Evolutionary conservation across 768 basidiomycete species (phyloP), one percentile per base, ranked within the genome.

Genomic region (Tricholoma sp.): DNA sequence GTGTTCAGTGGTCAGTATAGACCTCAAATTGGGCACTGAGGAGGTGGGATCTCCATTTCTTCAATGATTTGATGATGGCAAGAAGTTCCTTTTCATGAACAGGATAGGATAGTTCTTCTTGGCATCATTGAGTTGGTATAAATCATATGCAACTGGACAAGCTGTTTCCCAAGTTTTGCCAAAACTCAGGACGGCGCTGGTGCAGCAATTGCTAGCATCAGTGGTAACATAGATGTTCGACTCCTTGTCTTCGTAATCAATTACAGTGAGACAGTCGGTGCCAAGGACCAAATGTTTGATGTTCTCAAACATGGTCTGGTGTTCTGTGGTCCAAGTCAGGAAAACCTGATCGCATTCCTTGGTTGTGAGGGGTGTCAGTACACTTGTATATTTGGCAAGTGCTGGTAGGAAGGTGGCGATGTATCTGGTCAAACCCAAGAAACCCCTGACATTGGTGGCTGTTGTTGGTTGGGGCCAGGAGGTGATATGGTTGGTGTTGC

Each of bases 351-450:
- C 34, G 37, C 31, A 32, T 35, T n/a, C 52, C 16, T 52, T 21
- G 7, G 19, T 27, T 27, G 24, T 27, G 24, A 27, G 24, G 24
- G 24, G 24, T 2, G 24, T 27, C 24, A 27, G 5, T 34, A 9
- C 24, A 72, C 41, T 19, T 43, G 70, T 72, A 45, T 71, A 62
- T 35, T 69, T 61, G 0, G 71, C 67, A 0, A 75, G 61, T 0
- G 49, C 51, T 0, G 73, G n/a, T n/a, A n/a, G n/a, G n/a, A n/a
- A n/a, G n/a, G n/a, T n/a, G n/a, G n/a, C n/a, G n/a, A n/a, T n/a
- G 73, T 74, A 77, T 74, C 71, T 0, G 76, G 57, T 27, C n/a
- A n/a, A n/a, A n/a, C n/a, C n/a, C n/a, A n/a, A n/a, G 55, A 75
- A 76, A 0, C 65, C 61, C 0, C 46, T 5, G 22, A n/a, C 46